Base-by-base conservation (phyloP, 2,329 filamentous ascomycete species). In the Macroventuria anomochaeta region DNA sequence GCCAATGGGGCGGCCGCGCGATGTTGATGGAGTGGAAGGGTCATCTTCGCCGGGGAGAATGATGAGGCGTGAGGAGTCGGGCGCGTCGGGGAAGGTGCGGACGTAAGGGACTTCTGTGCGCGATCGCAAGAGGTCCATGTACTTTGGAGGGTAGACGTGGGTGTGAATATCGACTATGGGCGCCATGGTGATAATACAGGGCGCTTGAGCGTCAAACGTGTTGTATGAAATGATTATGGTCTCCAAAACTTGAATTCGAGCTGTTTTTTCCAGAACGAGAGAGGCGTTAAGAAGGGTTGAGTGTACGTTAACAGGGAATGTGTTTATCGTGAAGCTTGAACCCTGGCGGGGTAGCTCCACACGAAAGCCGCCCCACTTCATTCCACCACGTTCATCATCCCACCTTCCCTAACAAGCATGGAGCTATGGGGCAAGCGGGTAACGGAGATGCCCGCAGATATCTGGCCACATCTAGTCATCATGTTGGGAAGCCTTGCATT, bases 1-100 rank as follows among this genome's bases (percentile, higher is more conserved):
- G 18, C 91, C 93, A 36, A 97, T 85, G 3, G 93, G 92, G 3
- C 93, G 86, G 31, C 92, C 93, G 2, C 90, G 87, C 7, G 85
- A 83, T 8, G 74, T 76, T 11, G 73, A 75, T 1, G 75, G 74
- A 37, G 81, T 84, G 17, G 79, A 77, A 2, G 80, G 72, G 20
- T 81, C 75, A 69, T 86, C 81, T 62, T 84, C 78, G 44, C 80
- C 76, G 2, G 85, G 82, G 5, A 90, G 79, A 49, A 90, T 85
- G 56, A 90, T 85, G 51, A 91, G 83, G 11, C 88, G 85, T 37
- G 86, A 83, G 36, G 84, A 83, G 20, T 73, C 61, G 0, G 72
- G 72, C 1, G 83, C 53, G 79, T 76, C 73, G 18, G 69, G 80
- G 64, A 91, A 91, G 15, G 80, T 82, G 53, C 88, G 84, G 53